Conservation (phyloP, 768 basidiomycete species). For the Mycena rebaudengoi region DNA sequence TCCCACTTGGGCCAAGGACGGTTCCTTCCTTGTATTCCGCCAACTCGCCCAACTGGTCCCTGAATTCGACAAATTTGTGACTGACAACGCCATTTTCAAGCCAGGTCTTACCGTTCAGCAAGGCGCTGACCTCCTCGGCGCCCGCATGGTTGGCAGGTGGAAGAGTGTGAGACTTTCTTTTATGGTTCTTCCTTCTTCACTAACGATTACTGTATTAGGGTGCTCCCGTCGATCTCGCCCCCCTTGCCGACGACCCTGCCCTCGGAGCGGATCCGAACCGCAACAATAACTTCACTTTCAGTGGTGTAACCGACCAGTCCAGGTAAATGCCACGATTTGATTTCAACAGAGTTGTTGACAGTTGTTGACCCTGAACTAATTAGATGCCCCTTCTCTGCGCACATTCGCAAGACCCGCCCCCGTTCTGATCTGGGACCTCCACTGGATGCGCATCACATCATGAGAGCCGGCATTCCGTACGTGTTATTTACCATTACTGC, state of each 20-base stretch:
- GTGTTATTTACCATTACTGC: no score
- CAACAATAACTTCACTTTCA: slow-evolving; percentile 22
- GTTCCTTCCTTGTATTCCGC: slow-evolving; percentile 44
- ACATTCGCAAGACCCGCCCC: slow-evolving; percentile 32
- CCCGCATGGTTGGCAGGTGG: slow-evolving; percentile 44
- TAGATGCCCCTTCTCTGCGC: slow-evolving; percentile 22
- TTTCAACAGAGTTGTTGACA: not conserved
- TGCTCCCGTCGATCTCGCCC: slow-evolving; percentile 25
- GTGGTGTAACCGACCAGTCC: slow-evolving; percentile 2
- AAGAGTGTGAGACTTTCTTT: slow-evolving; percentile 32
- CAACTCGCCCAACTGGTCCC: slow-evolving; percentile 44
- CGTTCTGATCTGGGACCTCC: slow-evolving; percentile 32
- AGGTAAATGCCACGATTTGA: no score
- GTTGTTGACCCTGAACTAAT: not conserved
- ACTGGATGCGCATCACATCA: slow-evolving; percentile 31
- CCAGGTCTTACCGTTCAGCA: slow-evolving; percentile 28
- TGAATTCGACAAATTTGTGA: slow-evolving; percentile 38
- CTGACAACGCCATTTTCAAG: slow-evolving; percentile 20
- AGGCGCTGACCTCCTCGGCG: slow-evolving; percentile 38
- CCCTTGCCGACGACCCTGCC: slow-evolving; percentile 13
- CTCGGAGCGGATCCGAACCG: slow-evolving; percentile 13
- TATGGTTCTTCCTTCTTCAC: slow-evolving; percentile 12
- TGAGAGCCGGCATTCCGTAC: slow-evolving; percentile 46
- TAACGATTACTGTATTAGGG: slow-evolving; percentile 28
- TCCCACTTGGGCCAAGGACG: slow-evolving; percentile 36